phyloP scores from a whole-genome alignment of 2,329 filamentous ascomycete genomes.

The Stachybotrys echinatus region DNA sequence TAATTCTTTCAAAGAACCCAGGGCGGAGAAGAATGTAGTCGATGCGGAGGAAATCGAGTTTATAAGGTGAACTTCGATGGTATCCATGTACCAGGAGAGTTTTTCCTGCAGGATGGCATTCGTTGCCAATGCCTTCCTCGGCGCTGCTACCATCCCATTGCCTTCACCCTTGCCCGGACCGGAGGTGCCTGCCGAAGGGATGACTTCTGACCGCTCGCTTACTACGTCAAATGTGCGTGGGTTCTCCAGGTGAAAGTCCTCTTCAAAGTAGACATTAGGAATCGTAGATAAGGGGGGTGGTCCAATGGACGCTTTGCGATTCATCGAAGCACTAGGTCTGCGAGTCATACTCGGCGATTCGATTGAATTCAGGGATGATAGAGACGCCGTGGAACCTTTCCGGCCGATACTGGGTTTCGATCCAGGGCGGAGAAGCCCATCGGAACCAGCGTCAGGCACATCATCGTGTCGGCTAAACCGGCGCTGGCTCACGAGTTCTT shows the following conservation, averaged over 20 bases:
- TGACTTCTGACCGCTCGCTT: constrained; percentile 93
- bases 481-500: constrained; percentile 47
- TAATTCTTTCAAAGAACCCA: constrained; percentile 84
- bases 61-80: constrained; percentile 94
- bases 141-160: constrained; percentile 51
- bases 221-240: constrained; percentile 95
- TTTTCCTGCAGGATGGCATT: constrained; percentile 98
- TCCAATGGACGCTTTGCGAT: constrained; percentile 60
- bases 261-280: constrained; percentile 88
- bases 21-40: constrained; percentile 89
- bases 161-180: constrained; percentile 47
- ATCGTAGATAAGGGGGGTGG: constrained; percentile 88
- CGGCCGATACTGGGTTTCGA: constrained; percentile 18
- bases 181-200: constrained; percentile 56
- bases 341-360: constrained; percentile 38
- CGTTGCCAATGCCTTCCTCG: constrained; percentile 83
- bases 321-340: constrained; percentile 41
- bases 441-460: constrained; percentile 27
- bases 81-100: constrained; percentile 99
- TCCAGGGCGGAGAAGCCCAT: constrained; percentile 42
- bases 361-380: constrained; percentile 44
- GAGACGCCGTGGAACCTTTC: constrained; percentile 35
- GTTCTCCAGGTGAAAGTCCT: constrained; percentile 92
- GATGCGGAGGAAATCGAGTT: constrained; percentile 94
- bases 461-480: constrained; percentile 39